Base-by-base conservation (phyloP, 768 basidiomycete species). In the Pulveroboletus frians region DNA sequence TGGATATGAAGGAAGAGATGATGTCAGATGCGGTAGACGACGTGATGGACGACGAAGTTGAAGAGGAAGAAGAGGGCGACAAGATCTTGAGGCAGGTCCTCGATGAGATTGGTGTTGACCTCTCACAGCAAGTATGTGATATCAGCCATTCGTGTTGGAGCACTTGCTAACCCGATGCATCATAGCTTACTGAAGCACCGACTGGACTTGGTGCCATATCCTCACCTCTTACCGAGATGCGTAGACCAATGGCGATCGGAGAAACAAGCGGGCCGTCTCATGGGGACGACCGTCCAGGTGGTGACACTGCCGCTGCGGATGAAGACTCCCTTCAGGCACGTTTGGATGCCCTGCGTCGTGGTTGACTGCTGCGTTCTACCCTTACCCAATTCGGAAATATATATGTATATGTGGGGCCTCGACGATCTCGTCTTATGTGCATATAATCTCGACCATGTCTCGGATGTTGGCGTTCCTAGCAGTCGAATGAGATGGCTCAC, bases 1-100 rank as follows among this genome's bases (percentile, higher is more conserved):
- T 99, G 96, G 96, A 99, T 70, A 98, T 99, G 96, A 99, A 97
- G 68, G 96, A 97, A 71, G 95, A 96, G 67, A 97, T 98, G 90
- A 99, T 97, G 96, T 91, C 89, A 18, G 96, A 98, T 52, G 88
- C 92, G 13, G 88, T 98, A 14, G 96, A 98, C 69, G 95, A 97
- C 59, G 94, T 88, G 42, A 95, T 97, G 87, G 91, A 94, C 55
- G 85, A 88, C 29, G 93, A 92, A 13, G 71, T 70, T 27, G 94
- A 94, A 60, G 95, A 95, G 43, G 96, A 97, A 58, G 88, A 87
- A 54, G 96, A 97, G 63, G 84, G 93, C 13, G 94, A 98, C 64
- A 88, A 89, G 74, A 94, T 99, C 54, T 68, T 99, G 58, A 92
- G 87, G 63, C 84, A 98, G 69, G 95, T 99, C 42, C 72, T 99